phyloP scores from a whole-genome alignment of 2,329 filamentous ascomycete species.

The Dothidotthia symphoricarpi region DNA sequence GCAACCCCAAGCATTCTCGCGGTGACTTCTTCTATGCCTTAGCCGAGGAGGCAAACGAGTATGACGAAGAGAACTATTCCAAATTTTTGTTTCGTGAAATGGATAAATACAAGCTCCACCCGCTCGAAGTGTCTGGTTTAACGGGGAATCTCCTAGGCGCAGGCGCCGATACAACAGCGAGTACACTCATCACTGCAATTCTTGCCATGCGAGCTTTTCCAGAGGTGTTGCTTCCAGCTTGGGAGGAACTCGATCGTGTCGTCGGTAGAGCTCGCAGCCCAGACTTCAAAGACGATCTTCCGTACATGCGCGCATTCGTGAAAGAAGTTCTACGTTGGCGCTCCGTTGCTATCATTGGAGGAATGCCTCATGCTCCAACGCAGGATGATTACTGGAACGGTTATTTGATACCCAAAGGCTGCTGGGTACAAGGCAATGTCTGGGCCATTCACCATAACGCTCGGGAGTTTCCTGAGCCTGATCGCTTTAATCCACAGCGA shows the following conservation, averaged over 20 bases:
- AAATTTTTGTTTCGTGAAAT: slow-evolving; percentile 46
- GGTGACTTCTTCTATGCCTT: slow-evolving; percentile 38
- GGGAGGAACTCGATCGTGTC: slow-evolving; percentile 36
- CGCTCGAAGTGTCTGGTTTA: slow-evolving; percentile 34
- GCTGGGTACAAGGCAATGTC: slow-evolving; percentile 42
- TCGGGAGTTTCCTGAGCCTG: slow-evolving; percentile 39
- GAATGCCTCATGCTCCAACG: slow-evolving; percentile 37
- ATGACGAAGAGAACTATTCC: slow-evolving; percentile 35
- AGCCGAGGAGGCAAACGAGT: slow-evolving; percentile 31
- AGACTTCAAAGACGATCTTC: slow-evolving; percentile 34
- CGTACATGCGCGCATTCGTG: slow-evolving; percentile 42
- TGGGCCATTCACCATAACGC: slow-evolving; percentile 46
- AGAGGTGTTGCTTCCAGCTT: slow-evolving; percentile 28
- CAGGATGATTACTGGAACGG: slow-evolving; percentile 41
- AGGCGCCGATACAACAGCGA: slow-evolving; percentile 37
- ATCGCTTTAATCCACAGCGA: slow-evolving; percentile 37
- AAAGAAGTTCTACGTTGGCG: slow-evolving; percentile 40
- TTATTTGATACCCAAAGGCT: slow-evolving; percentile 41
- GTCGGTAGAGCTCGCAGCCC: slow-evolving; percentile 38
- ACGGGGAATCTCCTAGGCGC: slow-evolving; percentile 36
- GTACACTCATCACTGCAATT: slow-evolving; percentile 36
- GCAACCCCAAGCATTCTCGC: slow-evolving; percentile 29
- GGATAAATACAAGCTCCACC: slow-evolving; percentile 28
- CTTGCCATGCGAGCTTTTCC: slow-evolving; percentile 39
- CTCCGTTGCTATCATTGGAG: slow-evolving; percentile 37